A percentile compares a stretch with the other conserved stretches of the same genome.
These are phyloP conservation scores for Calvatia gigantea DNA, from an alignment of 768 basidiomycete genomes.

Conservation along the genomic window DNA sequence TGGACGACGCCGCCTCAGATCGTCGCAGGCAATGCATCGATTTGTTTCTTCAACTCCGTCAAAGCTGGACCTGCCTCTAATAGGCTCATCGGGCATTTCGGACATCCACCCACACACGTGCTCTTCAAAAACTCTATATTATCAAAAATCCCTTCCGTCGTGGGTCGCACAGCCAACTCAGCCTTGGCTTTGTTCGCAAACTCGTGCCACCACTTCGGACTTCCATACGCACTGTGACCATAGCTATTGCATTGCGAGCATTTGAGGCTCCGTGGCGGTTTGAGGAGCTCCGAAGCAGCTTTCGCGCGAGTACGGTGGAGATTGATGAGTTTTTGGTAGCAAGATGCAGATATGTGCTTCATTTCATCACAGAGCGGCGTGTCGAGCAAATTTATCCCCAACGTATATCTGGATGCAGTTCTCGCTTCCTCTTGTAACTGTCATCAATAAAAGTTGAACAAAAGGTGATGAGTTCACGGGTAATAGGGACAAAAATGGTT, in stretches of 20 bases:
- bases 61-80: conserved; percentile 59
- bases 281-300: conserved; percentile 45
- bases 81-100: conserved; percentile 65
- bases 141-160: conserved; percentile 54
- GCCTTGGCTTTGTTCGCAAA: conserved; percentile 55
- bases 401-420: conserved; percentile 57
- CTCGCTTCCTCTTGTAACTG: conserved; percentile 58
- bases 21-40: conserved; percentile 47
- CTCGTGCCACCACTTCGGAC: conserved; percentile 72
- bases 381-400: conserved; percentile 50
- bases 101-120: conserved; percentile 43
- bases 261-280: conserved; percentile 34
- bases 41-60: conserved; percentile 47
- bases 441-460: background rate
- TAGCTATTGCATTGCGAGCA: conserved; percentile 69
- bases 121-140: conserved; percentile 53
- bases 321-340: conserved; percentile 63
- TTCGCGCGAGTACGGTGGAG: conserved; percentile 53
- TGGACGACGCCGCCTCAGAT: conserved; percentile 14
- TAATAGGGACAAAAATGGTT: background rate
- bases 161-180: conserved; percentile 55
- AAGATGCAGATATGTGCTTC: conserved; percentile 59
- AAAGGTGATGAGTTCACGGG: background rate
- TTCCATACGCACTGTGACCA: conserved; percentile 35
- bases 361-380: conserved; percentile 59